Conservation (phyloP, 257 asterid species). For the Knoxia roxburghii region DNA sequence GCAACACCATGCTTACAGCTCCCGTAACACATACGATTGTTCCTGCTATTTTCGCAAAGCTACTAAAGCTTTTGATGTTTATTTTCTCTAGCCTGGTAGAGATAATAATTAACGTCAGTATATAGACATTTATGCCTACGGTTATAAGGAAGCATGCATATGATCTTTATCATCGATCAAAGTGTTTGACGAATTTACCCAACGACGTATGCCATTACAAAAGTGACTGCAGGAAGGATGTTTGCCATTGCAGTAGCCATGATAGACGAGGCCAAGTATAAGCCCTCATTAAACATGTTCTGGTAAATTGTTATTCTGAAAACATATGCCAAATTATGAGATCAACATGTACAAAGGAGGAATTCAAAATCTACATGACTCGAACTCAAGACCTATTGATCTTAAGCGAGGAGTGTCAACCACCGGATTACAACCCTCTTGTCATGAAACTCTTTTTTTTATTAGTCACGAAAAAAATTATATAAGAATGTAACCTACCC, state of each 20-base stretch:
- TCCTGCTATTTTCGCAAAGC: conserved; percentile 46
- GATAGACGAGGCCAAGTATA: conserved; percentile 36
- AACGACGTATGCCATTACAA: conserved; percentile 27
- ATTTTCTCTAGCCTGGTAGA: conserved; percentile 63
- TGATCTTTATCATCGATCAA: too few species aligned
- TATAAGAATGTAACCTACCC: conserved; percentile 24
- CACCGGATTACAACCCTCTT: too few species aligned
- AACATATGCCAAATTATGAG: too few species aligned
- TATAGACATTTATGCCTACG: too few species aligned
- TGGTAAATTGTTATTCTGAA: conserved; percentile 40
- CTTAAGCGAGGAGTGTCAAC: too few species aligned
- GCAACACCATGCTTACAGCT: conserved; percentile 54
- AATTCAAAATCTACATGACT: too few species aligned
- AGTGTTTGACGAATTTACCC: conserved; percentile 24
- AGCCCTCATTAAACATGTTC: conserved; percentile 33
- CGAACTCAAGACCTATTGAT: too few species aligned
- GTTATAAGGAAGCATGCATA: too few species aligned
- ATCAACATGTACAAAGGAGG: too few species aligned
- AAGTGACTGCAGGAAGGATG: conserved; percentile 37
- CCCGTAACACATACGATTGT: conserved; percentile 56
- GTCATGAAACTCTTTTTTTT: too few species aligned
- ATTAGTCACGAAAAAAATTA: too few species aligned
- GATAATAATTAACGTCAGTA: too few species aligned
- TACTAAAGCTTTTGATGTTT: conserved; percentile 40
- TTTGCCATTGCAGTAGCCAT: conserved; percentile 39